A percentile compares a stretch with the other conserved stretches of the same genome.
Conservation (phyloP, 768 basidiomycete genomes). For the Auriscalpium orientale region DNA sequence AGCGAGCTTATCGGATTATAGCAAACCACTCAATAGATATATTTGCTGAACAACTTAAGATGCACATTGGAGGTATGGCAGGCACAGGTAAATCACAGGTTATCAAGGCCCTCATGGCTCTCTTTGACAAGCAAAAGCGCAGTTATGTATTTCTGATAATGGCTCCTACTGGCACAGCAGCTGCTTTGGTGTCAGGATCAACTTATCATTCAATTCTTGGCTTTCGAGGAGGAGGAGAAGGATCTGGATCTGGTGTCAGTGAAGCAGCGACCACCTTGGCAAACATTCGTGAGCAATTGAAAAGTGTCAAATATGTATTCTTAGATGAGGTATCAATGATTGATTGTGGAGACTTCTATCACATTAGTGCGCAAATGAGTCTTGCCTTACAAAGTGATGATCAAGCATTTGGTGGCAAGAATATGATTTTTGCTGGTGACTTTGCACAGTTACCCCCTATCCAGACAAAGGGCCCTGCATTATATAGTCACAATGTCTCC, state of each 20-base stretch:
- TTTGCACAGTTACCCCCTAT: conserved; percentile 35
- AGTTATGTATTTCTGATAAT: conserved; percentile 4
- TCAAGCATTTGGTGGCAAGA: conserved; percentile 30
- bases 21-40: conserved; percentile 6
- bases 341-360: conserved; percentile 20
- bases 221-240: background rate
- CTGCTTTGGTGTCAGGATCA: conserved; percentile 12
- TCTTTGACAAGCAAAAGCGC: conserved; percentile 7
- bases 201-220: conserved; percentile 17
- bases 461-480: conserved; percentile 11
- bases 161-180: conserved; percentile 17
- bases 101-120: conserved; percentile 8
- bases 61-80: conserved; percentile 19
- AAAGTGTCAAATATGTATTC: conserved; percentile 33
- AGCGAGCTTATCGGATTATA: conserved; percentile 15
- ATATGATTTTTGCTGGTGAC: conserved; percentile 38
- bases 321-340: conserved; percentile 40
- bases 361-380: conserved; percentile 18
- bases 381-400: conserved; percentile 10
- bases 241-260: background rate
- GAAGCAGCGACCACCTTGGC: background rate
- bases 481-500: conserved; percentile 15
- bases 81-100: conserved; percentile 20
- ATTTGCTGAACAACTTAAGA: conserved; percentile 7
- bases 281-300: background rate